Base-by-base conservation (phyloP, 495 filamentous ascomycete species). In the Penicillium manginii region DNA sequence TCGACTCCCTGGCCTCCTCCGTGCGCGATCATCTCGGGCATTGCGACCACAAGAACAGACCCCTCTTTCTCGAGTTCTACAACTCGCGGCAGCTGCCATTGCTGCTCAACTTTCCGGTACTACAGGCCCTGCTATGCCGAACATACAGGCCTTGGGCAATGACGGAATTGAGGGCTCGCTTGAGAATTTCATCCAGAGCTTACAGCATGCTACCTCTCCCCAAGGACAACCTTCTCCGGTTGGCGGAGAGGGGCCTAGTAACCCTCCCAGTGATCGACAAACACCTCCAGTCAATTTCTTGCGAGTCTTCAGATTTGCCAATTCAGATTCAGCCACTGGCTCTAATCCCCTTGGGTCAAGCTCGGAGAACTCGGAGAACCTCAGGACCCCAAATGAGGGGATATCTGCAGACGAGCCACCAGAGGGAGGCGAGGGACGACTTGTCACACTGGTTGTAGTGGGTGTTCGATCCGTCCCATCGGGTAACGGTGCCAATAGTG, bases 381-480 rank as follows among this genome's bases (percentile, higher is more conserved):
- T 32, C 12, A 58, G 50, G 5, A 51, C 54, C 9, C 50, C 59
- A 14, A 50, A 57, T 4, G 71, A 75, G 52, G 65, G 63, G 43
- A 69, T 78, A 63, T 75, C 78, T 54, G 60, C 74, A 46, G 76
- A 82, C 42, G 77, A 78, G 35, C 71, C 77, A 50, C 54, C 70
- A 19, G 82, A 84, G 46, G 77, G 71, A n/a, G 52, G 60, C 19
- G 86, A 88, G 54, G 86, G 81, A 12, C 79, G 86, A 15, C 86
- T 84, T 58, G 84, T 89, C 15, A 87, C 86, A 8, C 77, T 89
- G 52, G 86, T 89, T 31, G 83, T 91, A 40, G 88, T 91, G 45
- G 88, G 89, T 10, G 89, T 91, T 40, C 79, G 88, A 31, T 89
- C 87, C 11, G 86, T 90, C 37, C 83, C 83, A 17, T 78, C 86